Percentiles rank a stretch among this genome's conserved stretches.
These are phyloP conservation scores for Serendipita sp. DNA, from an alignment of 768 basidiomycete species.

Conservation along the genomic window DNA sequence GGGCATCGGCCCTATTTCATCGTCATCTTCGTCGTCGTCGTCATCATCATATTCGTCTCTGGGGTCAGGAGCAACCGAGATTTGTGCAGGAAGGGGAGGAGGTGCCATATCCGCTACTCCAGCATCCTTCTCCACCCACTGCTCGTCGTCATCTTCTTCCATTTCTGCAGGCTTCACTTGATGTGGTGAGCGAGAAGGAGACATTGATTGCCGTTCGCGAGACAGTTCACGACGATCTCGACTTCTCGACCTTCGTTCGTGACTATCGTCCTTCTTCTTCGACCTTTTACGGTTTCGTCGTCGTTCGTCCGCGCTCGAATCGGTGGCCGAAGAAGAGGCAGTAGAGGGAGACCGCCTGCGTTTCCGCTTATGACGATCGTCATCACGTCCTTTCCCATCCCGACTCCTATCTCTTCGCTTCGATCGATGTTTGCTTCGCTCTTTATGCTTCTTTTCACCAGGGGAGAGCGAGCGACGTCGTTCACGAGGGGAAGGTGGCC, in stretches of 20 bases:
- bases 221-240: slow-evolving; percentile 10
- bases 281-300: slow-evolving; percentile 7
- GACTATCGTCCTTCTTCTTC: slow-evolving; percentile 12
- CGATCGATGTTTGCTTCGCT: neutral
- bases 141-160: slow-evolving; percentile 28
- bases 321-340: neutral
- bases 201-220: slow-evolving; percentile 7
- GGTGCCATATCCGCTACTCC: slow-evolving; percentile 16
- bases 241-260: slow-evolving; percentile 14
- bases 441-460: neutral
- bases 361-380: slow-evolving; percentile 15
- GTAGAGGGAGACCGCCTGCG: slow-evolving; percentile 7
- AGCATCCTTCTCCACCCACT: slow-evolving; percentile 51
- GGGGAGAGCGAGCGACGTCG: slow-evolving; percentile 9
- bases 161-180: slow-evolving; percentile 13
- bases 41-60: no score
- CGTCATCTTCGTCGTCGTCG: slow-evolving; percentile 28
- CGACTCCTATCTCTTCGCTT: slow-evolving; percentile 7
- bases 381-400: slow-evolving; percentile 14
- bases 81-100: slow-evolving; percentile 8
- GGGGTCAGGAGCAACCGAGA: slow-evolving; percentile 11
- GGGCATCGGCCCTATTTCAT: slow-evolving; percentile 73
- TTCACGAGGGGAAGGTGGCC: slow-evolving; percentile 14
- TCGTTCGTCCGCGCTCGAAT: slow-evolving; percentile 1
- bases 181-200: slow-evolving; percentile 13